These are phyloP conservation scores for Coniochaeta sp. DNA, from an alignment of 2,329 filamentous ascomycete species.

Conservation along the genomic window DNA sequence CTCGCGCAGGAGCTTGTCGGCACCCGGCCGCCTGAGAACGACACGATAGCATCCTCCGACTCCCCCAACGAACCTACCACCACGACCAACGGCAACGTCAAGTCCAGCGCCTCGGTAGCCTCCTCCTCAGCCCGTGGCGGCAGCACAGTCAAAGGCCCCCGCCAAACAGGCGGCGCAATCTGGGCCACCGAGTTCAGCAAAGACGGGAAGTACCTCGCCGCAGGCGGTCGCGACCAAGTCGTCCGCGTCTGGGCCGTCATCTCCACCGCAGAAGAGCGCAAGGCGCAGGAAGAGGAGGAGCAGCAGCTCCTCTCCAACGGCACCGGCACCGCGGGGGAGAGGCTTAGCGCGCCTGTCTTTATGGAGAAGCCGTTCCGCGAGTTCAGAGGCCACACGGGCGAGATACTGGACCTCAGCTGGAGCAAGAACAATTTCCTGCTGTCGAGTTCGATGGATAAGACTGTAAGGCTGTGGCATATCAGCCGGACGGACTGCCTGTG, in stretches of 20 bases:
- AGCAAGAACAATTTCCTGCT: slow-evolving; percentile 98
- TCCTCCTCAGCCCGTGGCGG: slow-evolving; percentile 19
- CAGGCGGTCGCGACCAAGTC: slow-evolving; percentile 81
- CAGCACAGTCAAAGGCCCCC: slow-evolving; percentile 30
- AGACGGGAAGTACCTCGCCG: slow-evolving; percentile 84
- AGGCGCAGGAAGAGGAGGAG: slow-evolving; percentile 65
- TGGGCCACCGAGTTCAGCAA: slow-evolving; percentile 93
- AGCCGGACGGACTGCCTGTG: slow-evolving; percentile 80
- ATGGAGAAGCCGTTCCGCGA: slow-evolving; percentile 69
- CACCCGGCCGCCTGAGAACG: slow-evolving; percentile 31
- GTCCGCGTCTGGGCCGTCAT: slow-evolving; percentile 88
- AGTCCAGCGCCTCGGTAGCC: slow-evolving; percentile 14
- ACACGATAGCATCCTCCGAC: slow-evolving; percentile 8
- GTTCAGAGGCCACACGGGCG: slow-evolving; percentile 76
- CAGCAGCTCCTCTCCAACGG: slow-evolving; percentile 34
- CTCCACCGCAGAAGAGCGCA: slow-evolving; percentile 71
- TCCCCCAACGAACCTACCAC: slow-evolving; percentile 7
- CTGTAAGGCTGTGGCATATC: slow-evolving; percentile 88
- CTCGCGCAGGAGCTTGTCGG: slow-evolving; percentile 82
- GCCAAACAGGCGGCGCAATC: slow-evolving; percentile 57
- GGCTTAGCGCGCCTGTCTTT: slow-evolving; percentile 86
- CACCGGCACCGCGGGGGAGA: slow-evolving; percentile 48
- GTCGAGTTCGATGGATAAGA: slow-evolving; percentile 97
- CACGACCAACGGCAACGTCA: neutral
- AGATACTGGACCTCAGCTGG: slow-evolving; percentile 90